Base-by-base conservation (phyloP, 2,329 filamentous ascomycete species). In the Cordyceps militaris region DNA sequence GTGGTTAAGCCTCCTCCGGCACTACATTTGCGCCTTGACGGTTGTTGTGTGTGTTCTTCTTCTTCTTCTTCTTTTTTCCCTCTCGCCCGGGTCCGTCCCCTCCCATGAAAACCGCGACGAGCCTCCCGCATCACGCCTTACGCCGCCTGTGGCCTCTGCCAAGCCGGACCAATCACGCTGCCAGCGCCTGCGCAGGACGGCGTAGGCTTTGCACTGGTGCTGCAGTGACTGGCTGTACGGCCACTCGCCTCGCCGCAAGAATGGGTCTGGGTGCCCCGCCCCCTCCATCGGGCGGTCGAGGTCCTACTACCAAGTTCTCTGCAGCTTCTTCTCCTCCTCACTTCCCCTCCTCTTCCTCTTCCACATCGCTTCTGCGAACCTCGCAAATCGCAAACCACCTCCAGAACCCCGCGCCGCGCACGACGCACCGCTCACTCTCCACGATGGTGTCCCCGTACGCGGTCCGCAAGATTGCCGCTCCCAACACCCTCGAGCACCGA, bases 401-500 rank as follows among this genome's bases (percentile, higher is more conserved):
- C 59, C 77, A 77, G 66, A 70, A 68, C 63, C 68, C 53, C 63
- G 67, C 38, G 62, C 63, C 36, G 65, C 68, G 28, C 57, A 63
- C n/a, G n/a, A n/a, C 58, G 59, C 57, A 38, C 51, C 64, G 21
- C 57, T 63, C 52, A 55, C 64, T 57, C 59, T 60, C 65, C 62
- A 64, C 56, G 69, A 85, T 87, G 79, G 74, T 84, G 63, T 81
- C 83, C 62, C 73, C 75, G 63, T 99, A 91, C 81, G 81, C 80
- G 70, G 76, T 88, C 73, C 88, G 92, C 79, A 97, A 95, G 83
- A 81, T 96, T 72, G 94, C 82, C 69, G 85, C 89, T 70, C 84
- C 91, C 70, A 88, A 97, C 83, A 97, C 94, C 68, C 82, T 96
- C 73, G 92, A 97, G 81, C 91, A 96, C 85, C 90, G 94, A 72